phyloP scores from a whole-genome alignment of 2,329 filamentous ascomycete genomes.

The Ophiostoma novo-ulmi region DNA sequence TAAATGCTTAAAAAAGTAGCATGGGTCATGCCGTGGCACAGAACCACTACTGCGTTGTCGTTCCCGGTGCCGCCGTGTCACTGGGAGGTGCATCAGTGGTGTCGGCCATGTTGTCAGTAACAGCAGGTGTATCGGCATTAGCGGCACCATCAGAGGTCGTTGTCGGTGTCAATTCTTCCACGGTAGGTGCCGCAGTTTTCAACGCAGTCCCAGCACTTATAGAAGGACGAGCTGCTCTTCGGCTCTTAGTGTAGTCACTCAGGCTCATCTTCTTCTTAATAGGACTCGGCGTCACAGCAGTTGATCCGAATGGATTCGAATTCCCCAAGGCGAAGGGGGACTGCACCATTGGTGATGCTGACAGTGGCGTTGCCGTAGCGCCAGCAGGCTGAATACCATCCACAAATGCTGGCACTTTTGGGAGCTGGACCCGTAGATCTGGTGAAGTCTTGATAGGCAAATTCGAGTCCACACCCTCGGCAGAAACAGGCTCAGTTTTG shows the following conservation, averaged over 20 bases:
- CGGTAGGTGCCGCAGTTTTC: conserved; percentile 36
- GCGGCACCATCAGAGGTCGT: background rate
- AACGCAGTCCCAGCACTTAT: conserved; percentile 31
- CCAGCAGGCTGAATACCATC: conserved; percentile 32
- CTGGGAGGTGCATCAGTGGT: background rate
- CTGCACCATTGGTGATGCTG: conserved; percentile 42
- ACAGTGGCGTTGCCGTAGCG: conserved; percentile 40
- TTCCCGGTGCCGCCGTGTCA: background rate
- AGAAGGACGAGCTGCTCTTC: conserved; percentile 47
- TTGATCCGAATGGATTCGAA: conserved; percentile 41
- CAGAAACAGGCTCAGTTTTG: conserved; percentile 18
- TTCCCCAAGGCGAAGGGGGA: conserved; percentile 47
- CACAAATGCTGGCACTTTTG: conserved; percentile 39
- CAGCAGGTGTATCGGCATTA: background rate
- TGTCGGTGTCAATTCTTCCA: background rate
- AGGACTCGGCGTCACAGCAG: conserved; percentile 49
- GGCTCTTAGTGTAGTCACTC: conserved; percentile 59
- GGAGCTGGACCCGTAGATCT: conserved; percentile 52
- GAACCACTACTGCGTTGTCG: background rate
- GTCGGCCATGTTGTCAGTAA: background rate
- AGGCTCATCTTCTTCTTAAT: conserved; percentile 63
- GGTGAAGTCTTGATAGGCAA: conserved; percentile 39
- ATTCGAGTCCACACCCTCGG: conserved; percentile 7
- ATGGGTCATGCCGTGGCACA: background rate
- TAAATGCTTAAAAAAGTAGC: background rate